phyloP scores from a whole-genome alignment of 2,329 filamentous ascomycete species.

The Coniochaeta pulveracea region DNA sequence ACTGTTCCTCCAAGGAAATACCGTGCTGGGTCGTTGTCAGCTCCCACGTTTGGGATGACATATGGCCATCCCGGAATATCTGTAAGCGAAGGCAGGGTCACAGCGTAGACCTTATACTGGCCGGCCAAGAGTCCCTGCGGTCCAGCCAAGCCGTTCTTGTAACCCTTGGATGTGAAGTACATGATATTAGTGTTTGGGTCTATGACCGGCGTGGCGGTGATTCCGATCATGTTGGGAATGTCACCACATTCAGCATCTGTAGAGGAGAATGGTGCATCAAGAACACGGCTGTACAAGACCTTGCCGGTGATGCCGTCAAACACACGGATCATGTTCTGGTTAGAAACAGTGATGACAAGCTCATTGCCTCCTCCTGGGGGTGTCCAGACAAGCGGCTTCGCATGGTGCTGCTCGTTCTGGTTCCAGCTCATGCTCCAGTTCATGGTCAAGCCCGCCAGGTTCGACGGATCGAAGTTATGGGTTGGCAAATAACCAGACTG shows the following conservation, averaged over 20 bases:
- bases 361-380: conserved; percentile 12
- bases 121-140: conserved; percentile 3
- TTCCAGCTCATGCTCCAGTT: no score
- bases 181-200: conserved; percentile 21
- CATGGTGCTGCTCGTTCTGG: background rate
- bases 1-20: conserved; percentile 40
- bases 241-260: conserved; percentile 26
- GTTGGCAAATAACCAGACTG: conserved; percentile 26
- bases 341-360: conserved; percentile 24
- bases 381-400: conserved; percentile 3
- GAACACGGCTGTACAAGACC: conserved; percentile 21
- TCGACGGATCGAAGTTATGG: conserved; percentile 27
- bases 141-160: conserved; percentile 15
- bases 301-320: conserved; percentile 28
- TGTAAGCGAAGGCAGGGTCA: conserved; percentile 6
- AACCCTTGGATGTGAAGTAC: conserved; percentile 25
- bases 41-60: conserved; percentile 28
- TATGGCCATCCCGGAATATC: conserved; percentile 27
- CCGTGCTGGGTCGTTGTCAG: conserved; percentile 33
- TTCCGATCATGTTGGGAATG: conserved; percentile 23
- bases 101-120: conserved; percentile 9
- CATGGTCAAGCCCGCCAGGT: no score
- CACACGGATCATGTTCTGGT: conserved; percentile 25
- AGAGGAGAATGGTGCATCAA: conserved; percentile 26
- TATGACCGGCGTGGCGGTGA: conserved; percentile 24